These are phyloP conservation scores for Termitomyces sp. DNA, from an alignment of 768 basidiomycete species.

Conservation along the genomic window DNA sequence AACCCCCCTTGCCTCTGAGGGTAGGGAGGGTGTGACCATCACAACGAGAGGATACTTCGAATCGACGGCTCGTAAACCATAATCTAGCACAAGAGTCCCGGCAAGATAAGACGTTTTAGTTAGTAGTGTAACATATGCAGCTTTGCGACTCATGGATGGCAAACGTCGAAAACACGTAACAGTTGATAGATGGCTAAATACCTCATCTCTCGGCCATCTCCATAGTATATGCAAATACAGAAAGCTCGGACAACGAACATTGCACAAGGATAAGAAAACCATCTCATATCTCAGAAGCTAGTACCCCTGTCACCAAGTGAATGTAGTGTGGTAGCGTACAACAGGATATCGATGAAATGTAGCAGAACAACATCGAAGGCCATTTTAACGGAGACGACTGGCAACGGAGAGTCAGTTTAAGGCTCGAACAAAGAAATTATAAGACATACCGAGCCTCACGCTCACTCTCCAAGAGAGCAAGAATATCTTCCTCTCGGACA, in stretches of 20 bases:
- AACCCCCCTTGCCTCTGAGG: conserved; percentile 41
- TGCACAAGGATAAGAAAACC: not conserved
- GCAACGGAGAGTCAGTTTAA: not conserved
- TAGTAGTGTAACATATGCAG: conserved; percentile 74
- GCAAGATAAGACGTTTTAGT: conserved; percentile 66
- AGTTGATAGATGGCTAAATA: not conserved
- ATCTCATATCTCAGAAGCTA: conserved; percentile 2
- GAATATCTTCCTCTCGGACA: conserved; percentile 91
- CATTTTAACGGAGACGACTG: conserved; percentile 34
- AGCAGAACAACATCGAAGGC: conserved; percentile 4
- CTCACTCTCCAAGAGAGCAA: conserved; percentile 95
- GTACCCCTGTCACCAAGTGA: conserved; percentile 1
- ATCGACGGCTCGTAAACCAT: conserved; percentile 45
- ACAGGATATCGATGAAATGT: conserved; percentile 9
- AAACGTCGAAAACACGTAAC: not conserved
- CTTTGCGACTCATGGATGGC: conserved; percentile 28
- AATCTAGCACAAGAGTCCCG: conserved; percentile 55
- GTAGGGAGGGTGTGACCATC: conserved; percentile 61
- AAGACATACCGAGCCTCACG: conserved; percentile 93
- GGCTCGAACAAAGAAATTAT: not conserved
- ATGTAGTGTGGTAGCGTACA: conserved; percentile 9
- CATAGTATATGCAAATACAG: not conserved
- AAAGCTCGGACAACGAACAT: not conserved
- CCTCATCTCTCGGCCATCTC: conserved; percentile 15
- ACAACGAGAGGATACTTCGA: conserved; percentile 75